Conservation (phyloP, 2,329 filamentous ascomycete genomes). For the Arthrinium puccinioides region DNA sequence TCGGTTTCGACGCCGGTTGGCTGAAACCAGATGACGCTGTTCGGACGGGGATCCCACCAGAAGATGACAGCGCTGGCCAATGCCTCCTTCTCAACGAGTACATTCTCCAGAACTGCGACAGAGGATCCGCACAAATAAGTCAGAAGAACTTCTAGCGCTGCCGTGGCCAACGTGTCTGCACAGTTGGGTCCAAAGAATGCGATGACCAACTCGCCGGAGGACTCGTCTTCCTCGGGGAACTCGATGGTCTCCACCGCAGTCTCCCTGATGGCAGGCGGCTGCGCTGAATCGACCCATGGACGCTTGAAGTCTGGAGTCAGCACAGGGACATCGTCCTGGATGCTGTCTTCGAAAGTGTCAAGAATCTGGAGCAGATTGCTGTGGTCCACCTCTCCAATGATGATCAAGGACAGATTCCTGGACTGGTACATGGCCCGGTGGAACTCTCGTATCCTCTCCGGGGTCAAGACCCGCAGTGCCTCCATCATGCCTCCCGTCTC, state of each 20-base stretch:
- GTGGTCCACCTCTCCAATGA: conserved; percentile 89
- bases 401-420: conserved; percentile 83
- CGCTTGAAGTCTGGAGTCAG: conserved; percentile 70
- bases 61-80: conserved; percentile 80
- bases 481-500: conserved; percentile 99
- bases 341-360: conserved; percentile 81
- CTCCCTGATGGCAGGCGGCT: conserved; percentile 63
- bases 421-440: conserved; percentile 98
- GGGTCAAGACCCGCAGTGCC: conserved; percentile 74
- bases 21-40: conserved; percentile 78
- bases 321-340: conserved; percentile 73
- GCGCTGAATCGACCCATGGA: conserved; percentile 86
- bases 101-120: conserved; percentile 84
- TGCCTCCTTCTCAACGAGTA: conserved; percentile 87
- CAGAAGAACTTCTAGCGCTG: conserved; percentile 72
- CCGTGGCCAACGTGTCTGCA: conserved; percentile 58
- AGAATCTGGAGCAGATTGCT: conserved; percentile 71
- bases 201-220: conserved; percentile 79
- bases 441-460: conserved; percentile 87
- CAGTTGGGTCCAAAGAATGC: conserved; percentile 82
- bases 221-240: conserved; percentile 96
- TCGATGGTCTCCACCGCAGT: conserved; percentile 73
- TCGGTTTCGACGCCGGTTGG: conserved; percentile 82
- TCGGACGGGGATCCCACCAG: conserved; percentile 71
- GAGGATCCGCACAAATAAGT: conserved; percentile 90